Evolutionary conservation across 345 rosid species (phyloP), one percentile per base, ranked within the genome.

Genomic region (Raphanus raphanistrum): DNA sequence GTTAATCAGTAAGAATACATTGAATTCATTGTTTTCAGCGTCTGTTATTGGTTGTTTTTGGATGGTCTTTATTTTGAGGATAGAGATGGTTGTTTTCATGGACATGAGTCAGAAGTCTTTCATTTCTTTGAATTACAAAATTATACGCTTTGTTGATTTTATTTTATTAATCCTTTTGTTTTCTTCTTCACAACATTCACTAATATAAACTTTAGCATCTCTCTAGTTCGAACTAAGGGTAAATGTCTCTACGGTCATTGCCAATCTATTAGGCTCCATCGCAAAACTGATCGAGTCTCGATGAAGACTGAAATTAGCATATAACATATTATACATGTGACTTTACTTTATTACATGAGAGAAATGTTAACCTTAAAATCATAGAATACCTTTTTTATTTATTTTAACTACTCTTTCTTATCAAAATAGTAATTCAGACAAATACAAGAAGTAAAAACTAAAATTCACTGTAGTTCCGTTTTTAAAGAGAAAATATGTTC

Each of bases 61-160:
- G 57, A 61, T 61, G 66, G 70, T 73, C 70, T 61, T 61, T 71
- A 57, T 66, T 66, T 67, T 78, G 68, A 43, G 72, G 73, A 66
- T 32, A 43, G 41, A 66, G 25, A 58, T 65, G 58, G 38, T 64
- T 43, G 65, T 77, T 66, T 43, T 67, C 63, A 66, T 72, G 70
- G 68, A 72, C 77, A 12, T 10, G 33, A 58, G 36, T 71, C 61
- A 0, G n/a, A 66, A 72, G 66, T 78, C 67, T 15, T 15, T 31
- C 6, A 9, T 68, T 67, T 43, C n/a, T 9, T 31, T 16, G 31
- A 41, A 5, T 68, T 35, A 35, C 31, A 21, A 41, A 76, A 16
- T 29, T 25, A 17, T 13, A 41, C 29, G 71, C 59, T 48, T 33
- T 26, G 6, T 68, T 41, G 4, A 38, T 8, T 38, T 60, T 38